Evolutionary conservation across 805 yeast species (phyloP).

Genomic region (Maudiozyma pseudohumilis): DNA sequence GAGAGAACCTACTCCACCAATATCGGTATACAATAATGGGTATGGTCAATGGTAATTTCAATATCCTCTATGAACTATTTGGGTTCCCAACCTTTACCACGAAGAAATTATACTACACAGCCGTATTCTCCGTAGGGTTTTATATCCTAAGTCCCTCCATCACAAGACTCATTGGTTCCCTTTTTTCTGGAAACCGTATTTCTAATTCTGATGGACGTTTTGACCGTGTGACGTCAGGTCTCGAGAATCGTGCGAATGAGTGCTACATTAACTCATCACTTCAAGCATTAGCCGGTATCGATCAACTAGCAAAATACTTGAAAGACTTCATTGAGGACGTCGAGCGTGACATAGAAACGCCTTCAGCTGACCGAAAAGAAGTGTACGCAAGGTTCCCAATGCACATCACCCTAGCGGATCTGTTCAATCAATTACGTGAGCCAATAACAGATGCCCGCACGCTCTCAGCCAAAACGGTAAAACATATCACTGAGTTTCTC

Average conservation of each 20-base stretch:
- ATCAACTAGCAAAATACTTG: slow-evolving; percentile 49
- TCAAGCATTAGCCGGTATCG: slow-evolving; percentile 64
- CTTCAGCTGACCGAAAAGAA: background rate
- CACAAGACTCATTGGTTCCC: background rate
- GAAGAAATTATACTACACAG: background rate
- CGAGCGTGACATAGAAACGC: background rate
- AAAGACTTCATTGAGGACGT: slow-evolving; percentile 13
- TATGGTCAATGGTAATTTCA: too few species aligned
- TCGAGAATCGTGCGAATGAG: slow-evolving; percentile 73
- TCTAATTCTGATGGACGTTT: slow-evolving; percentile 37
- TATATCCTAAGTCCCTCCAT: background rate
- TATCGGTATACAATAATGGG: too few species aligned
- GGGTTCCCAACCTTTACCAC: background rate
- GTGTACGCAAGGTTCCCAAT: slow-evolving; percentile 29
- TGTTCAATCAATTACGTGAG: slow-evolving; percentile 50
- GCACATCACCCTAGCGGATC: slow-evolving; percentile 46
- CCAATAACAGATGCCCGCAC: slow-evolving; percentile 44
- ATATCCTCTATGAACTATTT: too few species aligned
- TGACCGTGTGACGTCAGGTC: slow-evolving; percentile 71
- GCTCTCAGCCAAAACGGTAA: slow-evolving; percentile 68
- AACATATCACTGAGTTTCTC: slow-evolving; percentile 61
- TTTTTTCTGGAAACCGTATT: too few species aligned
- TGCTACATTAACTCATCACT: slow-evolving; percentile 87
- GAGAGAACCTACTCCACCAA: too few species aligned
- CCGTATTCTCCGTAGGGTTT: background rate